Conservation (phyloP, 768 basidiomycete species). For the Sporobolomyces roseus region DNA sequence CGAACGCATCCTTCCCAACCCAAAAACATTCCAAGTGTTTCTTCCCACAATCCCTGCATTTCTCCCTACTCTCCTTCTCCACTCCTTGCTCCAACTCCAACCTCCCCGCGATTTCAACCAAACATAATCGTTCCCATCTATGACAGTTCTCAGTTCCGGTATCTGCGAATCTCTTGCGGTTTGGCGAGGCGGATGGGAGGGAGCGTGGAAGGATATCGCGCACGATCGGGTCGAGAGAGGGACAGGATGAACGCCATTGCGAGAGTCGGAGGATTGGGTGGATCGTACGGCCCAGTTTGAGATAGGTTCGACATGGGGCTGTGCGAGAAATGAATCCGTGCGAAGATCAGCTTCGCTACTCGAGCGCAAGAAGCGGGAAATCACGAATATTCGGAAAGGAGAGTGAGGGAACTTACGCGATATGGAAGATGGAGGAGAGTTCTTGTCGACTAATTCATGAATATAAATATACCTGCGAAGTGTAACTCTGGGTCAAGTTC, state of each 20-base stretch:
- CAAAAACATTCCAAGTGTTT: conserved; percentile 30
- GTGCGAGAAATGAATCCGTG: not conserved
- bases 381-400: not conserved
- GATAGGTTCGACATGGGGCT: not conserved
- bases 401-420: not conserved
- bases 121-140: conserved; percentile 34
- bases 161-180: not conserved
- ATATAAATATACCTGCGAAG: conserved; percentile 28
- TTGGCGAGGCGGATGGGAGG: not conserved
- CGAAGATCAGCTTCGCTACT: not conserved
- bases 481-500: no score
- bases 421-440: not conserved
- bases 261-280: conserved; percentile 14
- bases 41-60: conserved; percentile 21
- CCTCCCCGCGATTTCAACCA: conserved; percentile 31
- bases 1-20: conserved; percentile 4
- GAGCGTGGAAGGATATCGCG: conserved; percentile 11
- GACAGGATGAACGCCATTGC: conserved; percentile 33
- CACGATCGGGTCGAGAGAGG: conserved; percentile 28
- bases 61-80: not conserved
- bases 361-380: not conserved
- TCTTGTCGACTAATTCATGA: conserved; percentile 29
- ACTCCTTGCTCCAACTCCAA: not conserved
- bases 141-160: conserved; percentile 9
- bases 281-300: conserved; percentile 31